Evolutionary conservation across 2,329 filamentous ascomycete genomes (phyloP), one percentile per base, ranked within the genome.

Genomic region (Fusarium torreyae): DNA sequence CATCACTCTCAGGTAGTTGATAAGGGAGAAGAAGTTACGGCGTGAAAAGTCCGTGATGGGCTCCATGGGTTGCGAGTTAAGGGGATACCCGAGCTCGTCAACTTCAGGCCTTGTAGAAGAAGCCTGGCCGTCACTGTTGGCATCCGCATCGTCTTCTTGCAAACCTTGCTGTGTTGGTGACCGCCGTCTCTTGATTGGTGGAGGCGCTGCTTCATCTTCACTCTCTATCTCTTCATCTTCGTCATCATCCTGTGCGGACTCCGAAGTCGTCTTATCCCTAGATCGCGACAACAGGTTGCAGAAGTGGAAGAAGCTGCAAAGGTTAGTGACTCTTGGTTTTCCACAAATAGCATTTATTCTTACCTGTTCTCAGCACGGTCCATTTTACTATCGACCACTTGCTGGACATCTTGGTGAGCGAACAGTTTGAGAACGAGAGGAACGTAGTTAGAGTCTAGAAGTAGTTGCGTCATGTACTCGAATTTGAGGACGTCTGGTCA

Each of bases 1-100:
- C 88, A 99, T 93, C 63, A 98, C 91, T 69, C 97, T 94, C 20
- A 99, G 86, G 80, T 97, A 95, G 81, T 97, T 98, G 83, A 98
- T 98, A 44, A 92, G 89, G 2, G 94, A 92, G 84, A 97, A 97
- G 84, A 98, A 97, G 79, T 97, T 97, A 73, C 96, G 93, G 80
- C 93, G 94, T 14, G 93, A 97, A 82, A 94, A 98, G 75, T 91
- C 90, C 2, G 93, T 97, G 68, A 98, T 94, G 31, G 94, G 94
- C 63, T 91, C 87, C 3, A 86, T 81, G 1, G 94, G 93, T 9
- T 92, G 84, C 3, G 91, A 87, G 61, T 88, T 87, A 57, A 91
- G 87, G 1, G 94, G 93, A 74, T 93, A 94, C 52, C 94, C 94
- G 17, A 97, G 86, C 78, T 98, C 95, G 78, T 98, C 94, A 39